A percentile compares a stretch with the other conserved stretches of the same genome.
Conservation (phyloP, 2,329 filamentous ascomycete species). For the Neophaeococcomyces mojaviensis region DNA sequence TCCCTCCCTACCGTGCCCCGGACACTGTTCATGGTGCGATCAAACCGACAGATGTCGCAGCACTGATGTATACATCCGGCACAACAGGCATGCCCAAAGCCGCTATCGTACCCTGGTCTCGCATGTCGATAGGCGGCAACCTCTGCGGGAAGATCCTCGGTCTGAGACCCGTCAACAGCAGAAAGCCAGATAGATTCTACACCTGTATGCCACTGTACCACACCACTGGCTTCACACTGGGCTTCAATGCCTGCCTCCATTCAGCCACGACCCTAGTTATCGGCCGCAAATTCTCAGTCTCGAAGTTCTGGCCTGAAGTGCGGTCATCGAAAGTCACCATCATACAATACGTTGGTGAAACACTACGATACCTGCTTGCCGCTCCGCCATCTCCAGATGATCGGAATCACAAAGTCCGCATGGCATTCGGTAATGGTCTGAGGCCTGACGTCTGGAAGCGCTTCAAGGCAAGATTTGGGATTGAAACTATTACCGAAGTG, state of each 20-base stretch:
- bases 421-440: constrained; percentile 78
- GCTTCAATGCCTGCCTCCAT: constrained; percentile 54
- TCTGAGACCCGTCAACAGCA: constrained; percentile 32
- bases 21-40: constrained; percentile 50
- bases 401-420: constrained; percentile 61
- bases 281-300: constrained; percentile 65
- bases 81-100: constrained; percentile 88
- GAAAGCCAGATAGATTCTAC: constrained; percentile 61
- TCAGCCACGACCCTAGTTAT: constrained; percentile 61
- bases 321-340: constrained; percentile 60
- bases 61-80: constrained; percentile 88
- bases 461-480: constrained; percentile 73
- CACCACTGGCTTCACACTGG: constrained; percentile 66
- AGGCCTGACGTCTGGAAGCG: constrained; percentile 77
- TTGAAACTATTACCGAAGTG: constrained; percentile 69
- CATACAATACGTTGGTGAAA: constrained; percentile 74
- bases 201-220: constrained; percentile 88
- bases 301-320: constrained; percentile 65
- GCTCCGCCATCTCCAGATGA: constrained; percentile 62
- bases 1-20: constrained; percentile 47
- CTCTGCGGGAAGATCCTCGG: constrained; percentile 51
- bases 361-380: constrained; percentile 64
- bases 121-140: constrained; percentile 35
- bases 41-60: constrained; percentile 51
- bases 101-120: constrained; percentile 39